Conservation (phyloP, 306 rosid species). For the Adenanthera pavonina region DNA sequence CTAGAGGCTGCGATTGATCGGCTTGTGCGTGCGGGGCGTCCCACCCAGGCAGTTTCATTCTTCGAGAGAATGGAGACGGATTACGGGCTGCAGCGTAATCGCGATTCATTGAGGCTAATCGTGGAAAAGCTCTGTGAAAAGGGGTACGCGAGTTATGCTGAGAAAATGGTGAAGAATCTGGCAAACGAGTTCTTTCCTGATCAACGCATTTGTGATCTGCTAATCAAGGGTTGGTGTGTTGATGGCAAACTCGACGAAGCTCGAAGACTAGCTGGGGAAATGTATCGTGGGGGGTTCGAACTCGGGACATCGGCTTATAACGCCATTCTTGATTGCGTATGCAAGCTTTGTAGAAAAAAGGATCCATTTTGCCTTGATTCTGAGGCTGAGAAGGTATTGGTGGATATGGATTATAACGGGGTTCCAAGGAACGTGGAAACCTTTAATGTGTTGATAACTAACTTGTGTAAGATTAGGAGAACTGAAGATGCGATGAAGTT, state of each 20-base stretch:
- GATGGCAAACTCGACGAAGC: conserved; percentile 77
- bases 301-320: conserved; percentile 67
- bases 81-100: conserved; percentile 67
- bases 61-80: conserved; percentile 79
- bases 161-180: conserved; percentile 73
- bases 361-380: conserved; percentile 71
- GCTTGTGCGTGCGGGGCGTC: conserved; percentile 74
- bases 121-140: conserved; percentile 73
- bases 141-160: conserved; percentile 73
- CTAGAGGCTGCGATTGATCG: conserved; percentile 54
- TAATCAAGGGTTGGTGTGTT: conserved; percentile 74
- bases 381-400: conserved; percentile 66
- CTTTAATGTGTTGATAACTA: conserved; percentile 70
- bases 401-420: conserved; percentile 72
- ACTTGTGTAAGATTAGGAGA: conserved; percentile 81
- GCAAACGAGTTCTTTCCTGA: conserved; percentile 76
- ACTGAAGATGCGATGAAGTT: conserved; percentile 63
- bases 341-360: conserved; percentile 72
- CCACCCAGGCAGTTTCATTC: conserved; percentile 60
- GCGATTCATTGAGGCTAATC: conserved; percentile 53
- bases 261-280: conserved; percentile 73
- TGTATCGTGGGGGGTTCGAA: conserved; percentile 86
- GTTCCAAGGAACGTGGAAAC: conserved; percentile 86
- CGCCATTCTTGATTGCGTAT: conserved; percentile 75
- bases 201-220: conserved; percentile 60